phyloP scores from a whole-genome alignment of 2,329 filamentous ascomycete genomes.

The Stemphylium beticola region DNA sequence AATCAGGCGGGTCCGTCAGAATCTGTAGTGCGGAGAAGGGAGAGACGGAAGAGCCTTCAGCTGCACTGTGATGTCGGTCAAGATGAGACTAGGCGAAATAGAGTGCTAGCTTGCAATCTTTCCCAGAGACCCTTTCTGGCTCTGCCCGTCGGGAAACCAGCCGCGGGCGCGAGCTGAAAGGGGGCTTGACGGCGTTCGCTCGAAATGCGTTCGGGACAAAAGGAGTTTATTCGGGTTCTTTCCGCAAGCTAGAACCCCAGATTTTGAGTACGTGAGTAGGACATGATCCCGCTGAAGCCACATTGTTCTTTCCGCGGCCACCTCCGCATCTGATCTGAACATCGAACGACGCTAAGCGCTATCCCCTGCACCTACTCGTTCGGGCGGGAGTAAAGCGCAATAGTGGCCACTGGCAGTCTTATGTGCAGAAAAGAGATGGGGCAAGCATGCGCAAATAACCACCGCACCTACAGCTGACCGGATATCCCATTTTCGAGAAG shows the following conservation, averaged over 20 bases:
- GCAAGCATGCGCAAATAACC: neutral
- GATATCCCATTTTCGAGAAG: neutral
- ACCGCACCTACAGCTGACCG: constrained; percentile 1
- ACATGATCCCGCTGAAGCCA: neutral
- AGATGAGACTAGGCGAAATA: constrained; percentile 12
- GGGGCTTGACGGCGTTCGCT: constrained; percentile 21
- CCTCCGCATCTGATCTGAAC: neutral
- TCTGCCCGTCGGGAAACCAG: constrained; percentile 31
- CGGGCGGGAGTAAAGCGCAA: neutral
- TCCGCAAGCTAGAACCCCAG: neutral
- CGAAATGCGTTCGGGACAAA: constrained; percentile 24
- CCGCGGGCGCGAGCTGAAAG: constrained; percentile 6
- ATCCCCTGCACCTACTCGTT: constrained; percentile 1
- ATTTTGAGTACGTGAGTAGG: constrained; percentile 1
- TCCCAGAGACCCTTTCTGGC: constrained; percentile 13
- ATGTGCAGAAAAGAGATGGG: neutral
- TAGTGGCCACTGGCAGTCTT: neutral
- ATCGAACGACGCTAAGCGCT: neutral
- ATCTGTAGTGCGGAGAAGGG: constrained; percentile 29
- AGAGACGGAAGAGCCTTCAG: constrained; percentile 11
- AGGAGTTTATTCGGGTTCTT: constrained; percentile 28
- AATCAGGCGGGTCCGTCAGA: constrained; percentile 21
- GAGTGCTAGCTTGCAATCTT: constrained; percentile 6
- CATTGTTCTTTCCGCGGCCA: neutral
- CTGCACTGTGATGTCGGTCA: constrained; percentile 28